Evolutionary conservation across 116 monocot species (phyloP).

Genomic region (Thalassia testudinum): DNA sequence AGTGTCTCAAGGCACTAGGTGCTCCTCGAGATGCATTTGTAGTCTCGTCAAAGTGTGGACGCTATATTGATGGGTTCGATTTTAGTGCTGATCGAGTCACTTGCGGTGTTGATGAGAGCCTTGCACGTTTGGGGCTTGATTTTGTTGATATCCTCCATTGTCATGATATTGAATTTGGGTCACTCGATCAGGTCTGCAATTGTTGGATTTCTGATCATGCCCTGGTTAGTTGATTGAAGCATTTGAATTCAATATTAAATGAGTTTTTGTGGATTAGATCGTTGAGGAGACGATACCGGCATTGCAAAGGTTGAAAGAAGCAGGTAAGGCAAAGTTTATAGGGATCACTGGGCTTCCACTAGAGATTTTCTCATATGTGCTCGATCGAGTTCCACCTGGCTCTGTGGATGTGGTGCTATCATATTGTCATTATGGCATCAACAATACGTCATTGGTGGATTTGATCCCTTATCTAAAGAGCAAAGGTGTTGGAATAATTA

Average conservation of each 20-base stretch:
- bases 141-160: conserved; percentile 91
- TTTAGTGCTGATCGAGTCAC: conserved; percentile 81
- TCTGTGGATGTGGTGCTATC: conserved; percentile 84
- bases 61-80: conserved; percentile 75
- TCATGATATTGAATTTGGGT: conserved; percentile 88
- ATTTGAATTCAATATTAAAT: neutral
- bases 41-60: conserved; percentile 81
- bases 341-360: conserved; percentile 82
- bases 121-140: conserved; percentile 51
- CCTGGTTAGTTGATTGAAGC: neutral
- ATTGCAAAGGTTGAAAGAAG: conserved; percentile 55
- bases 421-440: conserved; percentile 78
- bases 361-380: conserved; percentile 57
- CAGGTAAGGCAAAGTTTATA: conserved; percentile 65
- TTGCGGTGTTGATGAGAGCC: conserved; percentile 80
- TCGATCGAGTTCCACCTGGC: conserved; percentile 65
- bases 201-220: neutral
- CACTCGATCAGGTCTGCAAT: conserved; percentile 65
- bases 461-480: conserved; percentile 69
- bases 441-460: conserved; percentile 51
- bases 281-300: conserved; percentile 92
- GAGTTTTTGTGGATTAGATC: conserved; percentile 19
- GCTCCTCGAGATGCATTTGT: conserved; percentile 41
- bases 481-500: conserved; percentile 76
- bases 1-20: conserved; percentile 42